Evolutionary conservation across 2,329 filamentous ascomycete species (phyloP).

Genomic region (Cytospora chrysosperma): DNA sequence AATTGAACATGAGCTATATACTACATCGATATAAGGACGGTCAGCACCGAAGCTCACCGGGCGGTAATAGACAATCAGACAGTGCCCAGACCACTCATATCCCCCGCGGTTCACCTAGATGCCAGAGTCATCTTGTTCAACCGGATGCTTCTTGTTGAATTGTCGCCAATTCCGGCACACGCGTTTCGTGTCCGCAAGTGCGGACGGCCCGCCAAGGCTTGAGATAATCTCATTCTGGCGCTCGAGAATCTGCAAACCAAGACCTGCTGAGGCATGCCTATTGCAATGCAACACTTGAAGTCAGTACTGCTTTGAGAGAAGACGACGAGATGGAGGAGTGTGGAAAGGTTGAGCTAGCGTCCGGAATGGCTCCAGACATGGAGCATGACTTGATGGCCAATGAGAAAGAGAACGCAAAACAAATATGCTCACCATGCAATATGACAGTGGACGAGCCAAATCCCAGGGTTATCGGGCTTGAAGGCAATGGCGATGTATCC

Average conservation of each 20-base stretch:
- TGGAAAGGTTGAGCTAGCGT: too few species aligned
- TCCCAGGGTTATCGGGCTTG: constrained; percentile 43
- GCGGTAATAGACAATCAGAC: not conserved
- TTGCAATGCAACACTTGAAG: not conserved
- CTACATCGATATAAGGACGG: not conserved
- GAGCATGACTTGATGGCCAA: not conserved
- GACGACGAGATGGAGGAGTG: too few species aligned
- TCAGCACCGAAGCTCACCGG: not conserved
- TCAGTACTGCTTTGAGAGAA: not conserved
- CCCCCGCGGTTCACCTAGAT: not conserved
- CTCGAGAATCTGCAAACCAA: constrained; percentile 20
- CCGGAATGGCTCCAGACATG: too few species aligned
- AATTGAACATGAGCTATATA: not conserved
- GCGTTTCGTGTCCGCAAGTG: constrained; percentile 14
- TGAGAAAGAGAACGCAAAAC: not conserved
- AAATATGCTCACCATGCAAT: constrained; percentile 36
- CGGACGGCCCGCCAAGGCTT: constrained; percentile 14
- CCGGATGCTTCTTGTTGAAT: constrained; percentile 12
- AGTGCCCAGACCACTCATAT: not conserved
- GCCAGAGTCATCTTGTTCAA: constrained; percentile 23
- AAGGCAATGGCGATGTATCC: constrained; percentile 41
- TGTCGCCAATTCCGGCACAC: constrained; percentile 21
- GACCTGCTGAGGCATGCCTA: constrained; percentile 8
- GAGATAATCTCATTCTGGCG: constrained; percentile 11
- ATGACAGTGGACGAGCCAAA: constrained; percentile 42